Evolutionary conservation across 306 rosid species (phyloP).

Genomic region (Acacia crassicarpa): DNA sequence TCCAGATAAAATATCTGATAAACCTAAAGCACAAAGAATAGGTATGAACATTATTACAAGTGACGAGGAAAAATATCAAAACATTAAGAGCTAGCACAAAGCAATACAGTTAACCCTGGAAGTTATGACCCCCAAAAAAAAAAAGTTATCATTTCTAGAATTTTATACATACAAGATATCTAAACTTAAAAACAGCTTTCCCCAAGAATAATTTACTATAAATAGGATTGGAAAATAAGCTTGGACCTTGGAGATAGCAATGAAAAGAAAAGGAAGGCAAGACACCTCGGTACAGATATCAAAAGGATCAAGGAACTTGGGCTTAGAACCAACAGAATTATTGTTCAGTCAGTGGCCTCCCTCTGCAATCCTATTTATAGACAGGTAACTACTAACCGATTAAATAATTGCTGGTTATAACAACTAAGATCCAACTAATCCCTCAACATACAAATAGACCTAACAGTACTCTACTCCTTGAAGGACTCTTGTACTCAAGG

Average conservation of each 20-base stretch:
- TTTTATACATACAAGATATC: neutral
- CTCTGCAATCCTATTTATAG: neutral
- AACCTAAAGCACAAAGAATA: constrained; percentile 49
- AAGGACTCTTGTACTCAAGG: neutral
- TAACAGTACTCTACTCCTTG: neutral
- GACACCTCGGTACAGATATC: constrained; percentile 1
- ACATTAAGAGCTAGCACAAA: constrained; percentile 2
- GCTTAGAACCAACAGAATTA: neutral
- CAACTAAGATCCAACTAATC: neutral
- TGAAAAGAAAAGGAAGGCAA: constrained; percentile 1
- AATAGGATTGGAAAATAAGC: neutral
- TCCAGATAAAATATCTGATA: constrained; percentile 83
- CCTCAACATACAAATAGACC: neutral
- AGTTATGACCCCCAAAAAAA: neutral
- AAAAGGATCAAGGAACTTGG: constrained; percentile 7
- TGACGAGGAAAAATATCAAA: constrained; percentile 32
- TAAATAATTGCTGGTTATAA: neutral
- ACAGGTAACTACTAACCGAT: neutral
- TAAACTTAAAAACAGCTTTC: neutral
- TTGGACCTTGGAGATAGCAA: neutral
- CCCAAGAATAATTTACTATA: neutral
- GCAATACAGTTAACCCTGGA: constrained; percentile 16
- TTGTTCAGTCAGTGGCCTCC: neutral
- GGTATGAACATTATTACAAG: constrained; percentile 7
- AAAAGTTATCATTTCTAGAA: too few relatives aligned